Evolutionary conservation across 805 yeast genomes (phyloP).

Genomic region (Saccharomyces jurei): DNA sequence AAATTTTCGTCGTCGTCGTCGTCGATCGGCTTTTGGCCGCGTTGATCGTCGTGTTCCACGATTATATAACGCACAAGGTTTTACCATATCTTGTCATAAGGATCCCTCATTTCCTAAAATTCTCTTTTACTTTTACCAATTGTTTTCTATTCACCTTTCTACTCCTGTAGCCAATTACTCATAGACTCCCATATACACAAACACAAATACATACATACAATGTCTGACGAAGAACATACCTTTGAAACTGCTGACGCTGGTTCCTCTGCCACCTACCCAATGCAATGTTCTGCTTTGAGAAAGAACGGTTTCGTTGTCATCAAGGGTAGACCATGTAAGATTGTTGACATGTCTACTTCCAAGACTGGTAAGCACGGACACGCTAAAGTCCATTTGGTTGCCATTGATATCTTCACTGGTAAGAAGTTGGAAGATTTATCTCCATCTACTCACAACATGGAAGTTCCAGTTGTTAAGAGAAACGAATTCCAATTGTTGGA

Average conservation of each 20-base stretch:
- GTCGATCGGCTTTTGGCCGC: conserved; percentile 1
- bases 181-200: not conserved
- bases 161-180: not conserved
- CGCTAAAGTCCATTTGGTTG: conserved; percentile 99
- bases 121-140: not conserved
- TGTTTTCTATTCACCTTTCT: not conserved
- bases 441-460: conserved; percentile 99
- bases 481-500: conserved; percentile 91
- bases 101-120: not conserved
- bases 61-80: not conserved
- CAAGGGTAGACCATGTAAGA: conserved; percentile 98
- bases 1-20: conserved; percentile 2
- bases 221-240: conserved; percentile 55
- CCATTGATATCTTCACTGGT: conserved; percentile 95
- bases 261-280: conserved; percentile 95
- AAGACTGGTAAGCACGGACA: conserved; percentile 99
- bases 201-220: conserved; percentile 4
- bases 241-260: conserved; percentile 98
- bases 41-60: not conserved
- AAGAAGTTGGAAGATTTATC: conserved; percentile 98
- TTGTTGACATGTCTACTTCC: conserved; percentile 98
- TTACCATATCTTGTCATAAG: not conserved
- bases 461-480: conserved; percentile 94
- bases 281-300: conserved; percentile 99
- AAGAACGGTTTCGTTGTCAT: conserved; percentile 98